A percentile compares a stretch with the other conserved stretches of the same genome.
Conservation (phyloP, 108 stramenopile species). For the Hondaea fermentalgiana region DNA sequence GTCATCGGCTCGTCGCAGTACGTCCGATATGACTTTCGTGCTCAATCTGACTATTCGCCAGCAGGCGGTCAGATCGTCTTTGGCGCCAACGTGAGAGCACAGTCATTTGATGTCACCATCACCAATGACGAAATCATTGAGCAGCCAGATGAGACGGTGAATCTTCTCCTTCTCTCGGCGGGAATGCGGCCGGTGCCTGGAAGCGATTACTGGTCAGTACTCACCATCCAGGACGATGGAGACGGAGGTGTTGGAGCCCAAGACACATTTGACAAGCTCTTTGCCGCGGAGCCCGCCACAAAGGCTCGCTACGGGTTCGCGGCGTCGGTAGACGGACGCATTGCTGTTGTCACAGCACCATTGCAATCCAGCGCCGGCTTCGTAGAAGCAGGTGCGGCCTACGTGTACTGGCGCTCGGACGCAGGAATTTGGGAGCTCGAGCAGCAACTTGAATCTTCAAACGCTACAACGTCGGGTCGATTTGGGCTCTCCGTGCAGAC, state of each 20-base stretch:
- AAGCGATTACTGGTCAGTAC: conserved; percentile 43
- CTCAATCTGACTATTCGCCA: background rate
- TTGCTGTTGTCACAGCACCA: background rate
- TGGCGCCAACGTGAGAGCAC: background rate
- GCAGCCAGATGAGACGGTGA: conserved; percentile 52
- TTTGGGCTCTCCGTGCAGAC: background rate
- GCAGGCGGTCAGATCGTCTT: background rate
- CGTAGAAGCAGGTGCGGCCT: background rate
- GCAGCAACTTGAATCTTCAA: background rate
- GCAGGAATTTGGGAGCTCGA: background rate
- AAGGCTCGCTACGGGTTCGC: background rate
- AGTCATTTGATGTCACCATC: conserved; percentile 27
- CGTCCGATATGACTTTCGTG: background rate
- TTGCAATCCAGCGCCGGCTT: background rate
- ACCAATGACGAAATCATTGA: conserved; percentile 60
- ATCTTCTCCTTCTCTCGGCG: conserved; percentile 47
- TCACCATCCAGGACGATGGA: conserved; percentile 53
- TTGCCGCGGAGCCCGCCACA: background rate
- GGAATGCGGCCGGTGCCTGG: conserved; percentile 63
- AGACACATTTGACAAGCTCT: conserved; percentile 8
- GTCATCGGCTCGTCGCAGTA: background rate
- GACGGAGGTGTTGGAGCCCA: conserved; percentile 34
- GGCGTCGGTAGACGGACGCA: background rate
- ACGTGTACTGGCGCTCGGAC: background rate
- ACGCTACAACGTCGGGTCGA: background rate